A percentile compares a stretch with the other conserved stretches of the same genome.
Conservation (phyloP, 1,284 basidiomycete genomes). For the Papiliotrema nemorosa region DNA sequence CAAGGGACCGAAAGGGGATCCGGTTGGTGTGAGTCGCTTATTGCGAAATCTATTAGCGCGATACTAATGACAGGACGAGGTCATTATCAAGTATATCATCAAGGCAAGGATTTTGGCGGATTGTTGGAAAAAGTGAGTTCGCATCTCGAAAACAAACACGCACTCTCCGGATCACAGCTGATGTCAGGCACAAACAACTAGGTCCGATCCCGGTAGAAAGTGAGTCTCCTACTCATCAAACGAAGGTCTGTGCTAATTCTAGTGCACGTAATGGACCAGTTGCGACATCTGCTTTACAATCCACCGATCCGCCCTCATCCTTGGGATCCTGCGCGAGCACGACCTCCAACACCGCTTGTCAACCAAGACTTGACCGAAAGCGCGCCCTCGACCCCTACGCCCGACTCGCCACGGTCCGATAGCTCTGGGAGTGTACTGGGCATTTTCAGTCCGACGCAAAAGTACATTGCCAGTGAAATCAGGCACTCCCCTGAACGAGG, state of each 20-base stretch:
- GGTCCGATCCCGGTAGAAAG: slow-evolving; percentile 97
- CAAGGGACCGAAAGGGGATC: slow-evolving; percentile 64
- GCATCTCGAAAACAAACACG: neutral
- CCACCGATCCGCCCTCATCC: slow-evolving; percentile 63
- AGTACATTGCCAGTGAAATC: slow-evolving; percentile 36
- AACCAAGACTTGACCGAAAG: neutral
- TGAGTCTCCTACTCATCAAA: slow-evolving; percentile 16
- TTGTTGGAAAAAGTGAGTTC: slow-evolving; percentile 81
- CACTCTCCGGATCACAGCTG: no score
- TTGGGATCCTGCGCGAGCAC: slow-evolving; percentile 64
- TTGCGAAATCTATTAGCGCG: slow-evolving; percentile 4
- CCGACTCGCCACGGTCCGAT: slow-evolving; percentile 18
- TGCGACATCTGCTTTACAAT: slow-evolving; percentile 74
- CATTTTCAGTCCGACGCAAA: slow-evolving; percentile 27
- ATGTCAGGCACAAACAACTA: slow-evolving; percentile 69
- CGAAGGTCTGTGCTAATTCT: slow-evolving; percentile 3
- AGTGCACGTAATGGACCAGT: slow-evolving; percentile 82
- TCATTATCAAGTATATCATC: slow-evolving; percentile 97
- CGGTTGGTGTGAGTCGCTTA: slow-evolving; percentile 65
- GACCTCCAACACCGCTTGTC: neutral
- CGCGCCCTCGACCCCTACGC: slow-evolving; percentile 13
- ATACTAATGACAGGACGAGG: slow-evolving; percentile 57
- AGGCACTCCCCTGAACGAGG: slow-evolving; percentile 38
- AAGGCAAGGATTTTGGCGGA: slow-evolving; percentile 97
- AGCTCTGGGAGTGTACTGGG: slow-evolving; percentile 11